These are phyloP conservation scores for Boletus patriciae DNA, from an alignment of 768 basidiomycete species.

Conservation along the genomic window DNA sequence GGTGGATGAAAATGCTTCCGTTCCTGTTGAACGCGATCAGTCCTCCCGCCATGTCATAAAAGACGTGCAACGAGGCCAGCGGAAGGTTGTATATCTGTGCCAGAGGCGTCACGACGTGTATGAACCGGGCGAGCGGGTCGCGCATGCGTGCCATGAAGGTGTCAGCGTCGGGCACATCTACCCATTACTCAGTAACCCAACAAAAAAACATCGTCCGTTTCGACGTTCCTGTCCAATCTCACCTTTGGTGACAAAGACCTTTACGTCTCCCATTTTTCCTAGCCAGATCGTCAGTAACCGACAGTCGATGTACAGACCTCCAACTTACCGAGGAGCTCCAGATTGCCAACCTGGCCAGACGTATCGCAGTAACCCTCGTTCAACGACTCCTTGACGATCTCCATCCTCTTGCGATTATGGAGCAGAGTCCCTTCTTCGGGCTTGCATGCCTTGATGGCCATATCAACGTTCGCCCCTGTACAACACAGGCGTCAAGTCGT, in stretches of 20 bases:
- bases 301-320: neutral
- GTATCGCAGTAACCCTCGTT: conserved; percentile 83
- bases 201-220: neutral
- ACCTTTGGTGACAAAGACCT: conserved; percentile 67
- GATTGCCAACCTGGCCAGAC: conserved; percentile 60
- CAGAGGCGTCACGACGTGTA: conserved; percentile 67
- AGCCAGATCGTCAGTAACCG: conserved; percentile 3
- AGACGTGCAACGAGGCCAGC: conserved; percentile 74
- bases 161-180: conserved; percentile 58
- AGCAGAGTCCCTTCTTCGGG: conserved; percentile 64
- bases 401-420: conserved; percentile 66
- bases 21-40: conserved; percentile 93
- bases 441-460: conserved; percentile 71
- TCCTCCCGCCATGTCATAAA: conserved; percentile 77
- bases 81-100: conserved; percentile 74
- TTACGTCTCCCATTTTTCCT: conserved; percentile 64
- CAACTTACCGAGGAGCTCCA: conserved; percentile 56
- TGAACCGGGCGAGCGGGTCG: conserved; percentile 68
- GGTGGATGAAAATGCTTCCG: conserved; percentile 85
- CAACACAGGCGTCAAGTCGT: neutral
- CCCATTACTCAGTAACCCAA: conserved; percentile 4
- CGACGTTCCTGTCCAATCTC: neutral
- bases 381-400: conserved; percentile 68
- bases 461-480: conserved; percentile 59
- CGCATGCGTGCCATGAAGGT: conserved; percentile 52